Conservation (phyloP, 169 alveolate species). For the Plasmodium adleri region DNA sequence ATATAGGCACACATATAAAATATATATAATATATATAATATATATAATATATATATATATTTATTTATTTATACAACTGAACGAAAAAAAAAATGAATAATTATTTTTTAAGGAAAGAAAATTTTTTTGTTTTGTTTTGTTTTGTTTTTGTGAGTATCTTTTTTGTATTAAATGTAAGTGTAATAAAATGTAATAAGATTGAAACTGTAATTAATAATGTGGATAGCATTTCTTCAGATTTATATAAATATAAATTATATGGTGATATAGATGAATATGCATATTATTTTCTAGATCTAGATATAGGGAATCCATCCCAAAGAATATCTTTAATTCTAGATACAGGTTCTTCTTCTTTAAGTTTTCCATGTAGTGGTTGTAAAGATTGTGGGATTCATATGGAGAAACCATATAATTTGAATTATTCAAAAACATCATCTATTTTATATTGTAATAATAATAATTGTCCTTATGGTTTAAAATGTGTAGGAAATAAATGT, state of each 20-base stretch:
- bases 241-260: conserved; percentile 70
- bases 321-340: conserved; percentile 81
- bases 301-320: conserved; percentile 82
- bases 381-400: conserved; percentile 82
- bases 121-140: conserved; percentile 8
- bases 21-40: too few species aligned
- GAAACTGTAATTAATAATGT: neutral
- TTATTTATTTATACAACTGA: too few species aligned
- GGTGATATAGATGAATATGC: conserved; percentile 86
- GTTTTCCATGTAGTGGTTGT: conserved; percentile 78
- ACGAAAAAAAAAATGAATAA: conserved; percentile 11
- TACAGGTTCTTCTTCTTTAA: conserved; percentile 84
- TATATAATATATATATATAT: too few species aligned
- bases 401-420: conserved; percentile 68
- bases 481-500: conserved; percentile 74
- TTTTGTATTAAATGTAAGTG: conserved; percentile 1
- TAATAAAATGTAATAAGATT: neutral
- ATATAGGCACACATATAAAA: too few species aligned
- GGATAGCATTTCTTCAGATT: neutral
- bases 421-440: conserved; percentile 76
- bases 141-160: neutral
- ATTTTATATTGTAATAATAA: conserved; percentile 58
- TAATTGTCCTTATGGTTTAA: conserved; percentile 65
- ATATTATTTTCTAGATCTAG: conserved; percentile 78
- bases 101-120: neutral